Evolutionary conservation across 176 grass and related monocot genomes (phyloP).

Genomic region (Ensete ventricosum): DNA sequence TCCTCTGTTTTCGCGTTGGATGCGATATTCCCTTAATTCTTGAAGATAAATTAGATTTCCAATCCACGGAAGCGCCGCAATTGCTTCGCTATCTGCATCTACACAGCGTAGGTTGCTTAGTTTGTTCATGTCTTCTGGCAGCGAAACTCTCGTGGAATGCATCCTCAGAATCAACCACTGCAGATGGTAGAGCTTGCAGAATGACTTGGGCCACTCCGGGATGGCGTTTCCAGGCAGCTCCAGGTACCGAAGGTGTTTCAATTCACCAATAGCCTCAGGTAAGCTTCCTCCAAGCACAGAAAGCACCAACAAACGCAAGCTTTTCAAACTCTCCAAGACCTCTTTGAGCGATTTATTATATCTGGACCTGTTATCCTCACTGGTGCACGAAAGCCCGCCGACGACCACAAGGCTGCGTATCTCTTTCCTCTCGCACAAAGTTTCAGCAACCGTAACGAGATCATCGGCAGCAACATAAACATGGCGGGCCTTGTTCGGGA

Average conservation of each 20-base stretch:
- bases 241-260: constrained; percentile 33
- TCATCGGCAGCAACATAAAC: constrained; percentile 21
- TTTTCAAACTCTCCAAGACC: constrained; percentile 18
- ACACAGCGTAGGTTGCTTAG: constrained; percentile 32
- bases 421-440: constrained; percentile 10
- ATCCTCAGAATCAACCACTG: background rate
- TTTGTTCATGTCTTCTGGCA: too few relatives aligned
- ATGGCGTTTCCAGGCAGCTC: constrained; percentile 11
- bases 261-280: constrained; percentile 7
- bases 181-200: constrained; percentile 36
- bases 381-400: background rate
- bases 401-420: constrained; percentile 28
- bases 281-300: constrained; percentile 18
- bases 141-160: too few relatives aligned
- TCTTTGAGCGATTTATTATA: background rate
- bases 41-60: constrained; percentile 55
- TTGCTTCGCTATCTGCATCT: constrained; percentile 23
- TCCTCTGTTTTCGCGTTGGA: constrained; percentile 25
- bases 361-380: background rate
- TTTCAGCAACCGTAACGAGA: constrained; percentile 13
- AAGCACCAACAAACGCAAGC: constrained; percentile 31
- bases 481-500: constrained; percentile 37
- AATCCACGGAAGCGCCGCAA: constrained; percentile 35
- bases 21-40: constrained; percentile 41
- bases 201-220: constrained; percentile 5